These are phyloP conservation scores for Volvox carteri DNA, from an alignment of 163 green algal genomes.

Conservation along the genomic window DNA sequence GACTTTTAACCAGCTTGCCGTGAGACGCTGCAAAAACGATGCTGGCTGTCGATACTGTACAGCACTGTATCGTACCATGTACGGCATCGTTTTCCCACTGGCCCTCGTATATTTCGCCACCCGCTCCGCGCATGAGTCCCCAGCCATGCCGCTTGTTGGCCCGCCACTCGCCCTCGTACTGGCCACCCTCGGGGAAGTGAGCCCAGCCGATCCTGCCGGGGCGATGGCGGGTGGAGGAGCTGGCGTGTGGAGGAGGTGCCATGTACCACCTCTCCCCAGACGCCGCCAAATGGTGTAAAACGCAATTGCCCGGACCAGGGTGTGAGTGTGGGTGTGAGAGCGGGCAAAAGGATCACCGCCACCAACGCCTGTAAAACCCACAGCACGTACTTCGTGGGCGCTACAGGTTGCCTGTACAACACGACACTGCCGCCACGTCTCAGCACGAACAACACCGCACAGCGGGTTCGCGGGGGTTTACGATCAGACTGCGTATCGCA, in stretches of 20 bases:
- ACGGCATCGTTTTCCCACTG: slow-evolving; percentile 38
- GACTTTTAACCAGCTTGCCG: too few relatives aligned
- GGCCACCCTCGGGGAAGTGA: not conserved
- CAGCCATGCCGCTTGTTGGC: slow-evolving; percentile 28
- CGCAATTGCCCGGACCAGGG: too few relatives aligned
- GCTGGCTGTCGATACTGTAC: too few relatives aligned
- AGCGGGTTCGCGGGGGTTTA: too few relatives aligned
- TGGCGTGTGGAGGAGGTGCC: not conserved
- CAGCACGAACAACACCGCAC: too few relatives aligned
- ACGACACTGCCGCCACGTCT: too few relatives aligned
- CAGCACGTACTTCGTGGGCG: too few relatives aligned
- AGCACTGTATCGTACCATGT: slow-evolving; percentile 42
- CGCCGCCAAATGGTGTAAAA: too few relatives aligned
- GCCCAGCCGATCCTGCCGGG: slow-evolving; percentile 31
- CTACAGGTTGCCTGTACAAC: too few relatives aligned
- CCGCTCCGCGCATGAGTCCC: not conserved
- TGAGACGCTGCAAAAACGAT: too few relatives aligned
- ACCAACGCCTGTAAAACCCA: not conserved
- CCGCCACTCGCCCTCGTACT: slow-evolving; percentile 53
- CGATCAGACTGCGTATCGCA: too few relatives aligned
- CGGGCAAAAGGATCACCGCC: not conserved
- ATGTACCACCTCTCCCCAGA: too few relatives aligned
- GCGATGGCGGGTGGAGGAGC: not conserved
- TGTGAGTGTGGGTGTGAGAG: not conserved
- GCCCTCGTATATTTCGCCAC: slow-evolving; percentile 35